Evolutionary conservation across 495 filamentous ascomycete species (phyloP).

Genomic region (Aspergillus diversus): DNA sequence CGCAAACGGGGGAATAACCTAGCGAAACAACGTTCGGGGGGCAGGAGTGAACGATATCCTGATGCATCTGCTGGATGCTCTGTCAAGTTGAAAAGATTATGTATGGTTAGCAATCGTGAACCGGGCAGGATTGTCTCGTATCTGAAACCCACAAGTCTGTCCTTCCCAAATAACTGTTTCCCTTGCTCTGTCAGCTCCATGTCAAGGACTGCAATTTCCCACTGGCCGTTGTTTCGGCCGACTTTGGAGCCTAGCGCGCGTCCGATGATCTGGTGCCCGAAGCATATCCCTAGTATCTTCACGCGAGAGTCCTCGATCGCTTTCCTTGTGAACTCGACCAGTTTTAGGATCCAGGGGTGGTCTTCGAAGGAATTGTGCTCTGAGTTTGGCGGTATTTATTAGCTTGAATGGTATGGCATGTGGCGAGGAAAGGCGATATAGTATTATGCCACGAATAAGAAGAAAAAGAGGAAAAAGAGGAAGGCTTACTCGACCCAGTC

Average conservation of each 20-base stretch:
- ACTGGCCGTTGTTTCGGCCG: constrained; percentile 66
- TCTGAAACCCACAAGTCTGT: constrained; percentile 61
- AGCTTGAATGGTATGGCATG: not conserved
- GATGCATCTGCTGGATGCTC: constrained; percentile 90
- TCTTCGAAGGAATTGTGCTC: constrained; percentile 66
- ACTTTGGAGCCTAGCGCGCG: constrained; percentile 73
- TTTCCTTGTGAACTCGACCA: constrained; percentile 70
- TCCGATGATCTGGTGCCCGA: constrained; percentile 88
- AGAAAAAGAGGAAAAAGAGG: not conserved
- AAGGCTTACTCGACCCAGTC: constrained; percentile 65
- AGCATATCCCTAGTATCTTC: constrained; percentile 79
- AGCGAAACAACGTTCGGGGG: constrained; percentile 66
- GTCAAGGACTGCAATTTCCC: constrained; percentile 79
- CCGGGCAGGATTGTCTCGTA: not conserved
- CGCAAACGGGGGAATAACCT: constrained; percentile 67
- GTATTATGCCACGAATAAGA: not conserved
- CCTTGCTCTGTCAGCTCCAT: constrained; percentile 72
- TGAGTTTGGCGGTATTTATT: constrained; percentile 24
- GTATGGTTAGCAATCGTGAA: not conserved
- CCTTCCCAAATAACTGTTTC: constrained; percentile 69
- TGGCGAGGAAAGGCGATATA: too few relatives aligned
- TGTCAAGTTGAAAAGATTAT: constrained; percentile 31
- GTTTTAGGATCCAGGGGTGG: constrained; percentile 72
- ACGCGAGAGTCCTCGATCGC: constrained; percentile 62
- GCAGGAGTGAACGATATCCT: constrained; percentile 70